Base-by-base conservation (phyloP, 2,329 filamentous ascomycete species). In the Dothistroma septosporum region DNA sequence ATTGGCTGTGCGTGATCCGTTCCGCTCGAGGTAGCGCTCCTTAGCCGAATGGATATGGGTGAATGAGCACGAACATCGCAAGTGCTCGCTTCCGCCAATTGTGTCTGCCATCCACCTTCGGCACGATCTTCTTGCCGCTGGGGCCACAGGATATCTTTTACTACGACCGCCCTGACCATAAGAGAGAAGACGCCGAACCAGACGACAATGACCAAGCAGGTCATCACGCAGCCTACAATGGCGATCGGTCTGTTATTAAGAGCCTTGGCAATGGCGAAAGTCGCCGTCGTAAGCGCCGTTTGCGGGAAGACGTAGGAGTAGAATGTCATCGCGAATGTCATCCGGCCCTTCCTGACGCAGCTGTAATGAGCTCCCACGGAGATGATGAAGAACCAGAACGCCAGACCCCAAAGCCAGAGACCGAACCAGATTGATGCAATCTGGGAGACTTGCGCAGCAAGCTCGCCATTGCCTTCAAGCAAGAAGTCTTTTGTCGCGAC, bases 311-410 rank as follows among this genome's bases (percentile, higher is more conserved):
- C 82, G 73, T 92, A 93, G 3, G 86, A 90, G 75, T 88, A 94
- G 87, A 90, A 95, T 1, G 87, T 90, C 89, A 94, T 92, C 19
- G 89, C 87, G 69, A 92, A 94, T 4, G 85, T 82, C 78, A 92
- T 85, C 58, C 80, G 83, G 41, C 82, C 81, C 11, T 82, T 77
- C 0, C 80, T 78, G 21, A 87, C 79, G 55, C 88, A 87, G 32
- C 86, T 88, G 81, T 83, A 88, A 61, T 93, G 83, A 1, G 89
- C 89, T 1, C 89, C 87, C n/a, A 90, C 83, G 1, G 86, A 88
- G 11, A 94, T 86, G 60, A 93, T 78, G 74, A 93, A 93, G 78
- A 93, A 94, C 87, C 90, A 94, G 31, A 91, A 76, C 28, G 89
- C 87, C n/a, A 94, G 76, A 68, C 85, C 90, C 88, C 90, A 94